Evolutionary conservation across 2,329 filamentous ascomycete genomes (phyloP).

Genomic region (Trichoderma atroviride): DNA sequence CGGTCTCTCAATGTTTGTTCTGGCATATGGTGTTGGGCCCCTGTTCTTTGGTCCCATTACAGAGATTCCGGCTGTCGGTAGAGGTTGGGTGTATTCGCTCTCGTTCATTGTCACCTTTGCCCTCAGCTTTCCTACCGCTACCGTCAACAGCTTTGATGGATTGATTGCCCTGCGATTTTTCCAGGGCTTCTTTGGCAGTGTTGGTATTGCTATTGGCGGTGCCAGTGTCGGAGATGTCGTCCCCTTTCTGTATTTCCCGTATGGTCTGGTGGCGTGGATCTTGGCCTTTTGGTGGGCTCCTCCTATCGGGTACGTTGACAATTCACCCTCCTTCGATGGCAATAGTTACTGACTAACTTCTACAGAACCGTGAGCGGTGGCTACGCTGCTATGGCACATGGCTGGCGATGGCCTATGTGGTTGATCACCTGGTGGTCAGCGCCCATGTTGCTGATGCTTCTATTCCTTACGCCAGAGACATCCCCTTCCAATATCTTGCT

Average conservation of each 20-base stretch:
- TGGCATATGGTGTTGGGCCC: not conserved
- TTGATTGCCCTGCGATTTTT: conserved; percentile 65
- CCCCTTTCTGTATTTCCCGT: conserved; percentile 56
- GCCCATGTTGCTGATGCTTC: conserved; percentile 56
- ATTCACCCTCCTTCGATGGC: not conserved
- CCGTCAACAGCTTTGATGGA: conserved; percentile 38
- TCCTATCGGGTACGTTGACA: not conserved
- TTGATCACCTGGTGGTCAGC: conserved; percentile 59
- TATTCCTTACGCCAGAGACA: conserved; percentile 62
- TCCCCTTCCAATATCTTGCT: conserved; percentile 56
- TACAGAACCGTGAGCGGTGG: not conserved
- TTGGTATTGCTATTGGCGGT: conserved; percentile 61
- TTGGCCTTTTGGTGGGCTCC: conserved; percentile 40
- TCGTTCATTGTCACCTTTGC: not conserved
- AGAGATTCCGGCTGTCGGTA: not conserved
- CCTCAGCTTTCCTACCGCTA: not conserved
- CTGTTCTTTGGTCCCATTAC: not conserved
- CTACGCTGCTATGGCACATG: conserved; percentile 53
- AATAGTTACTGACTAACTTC: not conserved
- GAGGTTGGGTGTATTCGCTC: not conserved
- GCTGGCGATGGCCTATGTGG: conserved; percentile 60
- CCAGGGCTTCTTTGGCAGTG: conserved; percentile 66
- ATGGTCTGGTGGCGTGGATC: conserved; percentile 61
- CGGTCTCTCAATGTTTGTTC: not conserved
- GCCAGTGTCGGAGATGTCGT: conserved; percentile 56